These are phyloP conservation scores for Quillaja saponaria DNA, from an alignment of 306 rosid genomes.

Conservation along the genomic window DNA sequence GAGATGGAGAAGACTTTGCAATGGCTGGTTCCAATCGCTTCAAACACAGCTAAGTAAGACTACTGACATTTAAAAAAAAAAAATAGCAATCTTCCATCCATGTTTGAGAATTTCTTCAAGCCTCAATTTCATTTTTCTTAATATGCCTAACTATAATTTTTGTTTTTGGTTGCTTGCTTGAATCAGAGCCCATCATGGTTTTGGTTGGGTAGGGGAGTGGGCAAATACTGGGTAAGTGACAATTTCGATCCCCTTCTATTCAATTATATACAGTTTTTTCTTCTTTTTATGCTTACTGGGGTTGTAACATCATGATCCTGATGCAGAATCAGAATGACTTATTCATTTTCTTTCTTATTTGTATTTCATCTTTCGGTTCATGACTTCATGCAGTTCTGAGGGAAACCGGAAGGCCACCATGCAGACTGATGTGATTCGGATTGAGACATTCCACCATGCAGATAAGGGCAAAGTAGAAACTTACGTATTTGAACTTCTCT, in stretches of 20 bases:
- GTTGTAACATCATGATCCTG: not conserved
- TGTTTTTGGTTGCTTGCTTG: slow-evolving; percentile 34
- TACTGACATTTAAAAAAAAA: slow-evolving; percentile 24
- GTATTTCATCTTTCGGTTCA: not conserved
- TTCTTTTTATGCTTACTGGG: not conserved
- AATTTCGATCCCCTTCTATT: slow-evolving; percentile 3
- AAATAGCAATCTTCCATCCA: slow-evolving; percentile 17
- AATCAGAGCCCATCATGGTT: slow-evolving; percentile 87
- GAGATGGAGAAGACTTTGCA: slow-evolving; percentile 86
- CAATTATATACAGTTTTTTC: not conserved
- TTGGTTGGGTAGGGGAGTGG: slow-evolving; percentile 98
- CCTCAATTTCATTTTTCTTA: slow-evolving; percentile 11
- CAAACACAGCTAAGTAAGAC: slow-evolving; percentile 88
- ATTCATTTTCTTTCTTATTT: not conserved
- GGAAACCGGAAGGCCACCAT: slow-evolving; percentile 45
- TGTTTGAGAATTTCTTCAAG: slow-evolving; percentile 10
- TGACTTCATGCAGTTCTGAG: slow-evolving; percentile 56
- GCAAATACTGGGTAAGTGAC: slow-evolving; percentile 74
- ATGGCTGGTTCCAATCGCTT: slow-evolving; percentile 83
- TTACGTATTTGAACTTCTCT: slow-evolving; percentile 59
- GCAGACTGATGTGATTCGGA: slow-evolving; percentile 56
- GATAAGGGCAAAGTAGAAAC: slow-evolving; percentile 69
- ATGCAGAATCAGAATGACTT: not conserved
- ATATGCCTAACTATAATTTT: slow-evolving; percentile 28
- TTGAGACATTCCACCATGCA: slow-evolving; percentile 86